These are phyloP conservation scores for Chenopodium quinoa DNA, from an alignment of 148 eudicot species.

Conservation along the genomic window DNA sequence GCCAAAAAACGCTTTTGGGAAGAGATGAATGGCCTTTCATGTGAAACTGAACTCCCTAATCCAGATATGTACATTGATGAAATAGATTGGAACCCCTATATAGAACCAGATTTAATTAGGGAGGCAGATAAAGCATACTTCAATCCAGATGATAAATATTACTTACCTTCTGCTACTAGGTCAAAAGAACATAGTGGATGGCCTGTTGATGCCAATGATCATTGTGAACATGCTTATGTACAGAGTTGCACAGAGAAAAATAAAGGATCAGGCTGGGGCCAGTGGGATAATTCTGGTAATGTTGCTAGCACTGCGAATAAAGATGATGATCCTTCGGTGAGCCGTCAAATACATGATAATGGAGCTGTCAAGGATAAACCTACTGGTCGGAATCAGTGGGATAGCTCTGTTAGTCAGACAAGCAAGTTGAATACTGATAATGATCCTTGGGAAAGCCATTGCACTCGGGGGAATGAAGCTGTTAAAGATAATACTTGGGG, in stretches of 20 bases:
- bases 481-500: slow-evolving; percentile 34
- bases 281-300: slow-evolving; percentile 22
- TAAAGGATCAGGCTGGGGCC: slow-evolving; percentile 35
- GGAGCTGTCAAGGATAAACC: slow-evolving; percentile 11
- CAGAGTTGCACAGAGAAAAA: slow-evolving; percentile 30
- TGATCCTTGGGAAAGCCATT: slow-evolving; percentile 34
- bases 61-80: slow-evolving; percentile 62
- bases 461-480: slow-evolving; percentile 11
- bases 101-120: slow-evolving; percentile 46
- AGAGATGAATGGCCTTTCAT: slow-evolving; percentile 42
- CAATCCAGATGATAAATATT: slow-evolving; percentile 51
- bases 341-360: neutral
- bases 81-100: slow-evolving; percentile 62
- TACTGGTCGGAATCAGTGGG: slow-evolving; percentile 20
- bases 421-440: slow-evolving; percentile 10
- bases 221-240: slow-evolving; percentile 36
- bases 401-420: slow-evolving; percentile 7
- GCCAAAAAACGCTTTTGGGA: slow-evolving; percentile 63
- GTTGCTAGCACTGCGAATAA: slow-evolving; percentile 18
- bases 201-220: slow-evolving; percentile 27
- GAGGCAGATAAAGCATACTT: slow-evolving; percentile 54
- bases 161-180: slow-evolving; percentile 26
- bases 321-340: slow-evolving; percentile 39
- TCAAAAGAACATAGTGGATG: slow-evolving; percentile 12
- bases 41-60: slow-evolving; percentile 38